These are phyloP conservation scores for Quercus tomentella DNA, from an alignment of 331 rosid genomes.

Conservation along the genomic window DNA sequence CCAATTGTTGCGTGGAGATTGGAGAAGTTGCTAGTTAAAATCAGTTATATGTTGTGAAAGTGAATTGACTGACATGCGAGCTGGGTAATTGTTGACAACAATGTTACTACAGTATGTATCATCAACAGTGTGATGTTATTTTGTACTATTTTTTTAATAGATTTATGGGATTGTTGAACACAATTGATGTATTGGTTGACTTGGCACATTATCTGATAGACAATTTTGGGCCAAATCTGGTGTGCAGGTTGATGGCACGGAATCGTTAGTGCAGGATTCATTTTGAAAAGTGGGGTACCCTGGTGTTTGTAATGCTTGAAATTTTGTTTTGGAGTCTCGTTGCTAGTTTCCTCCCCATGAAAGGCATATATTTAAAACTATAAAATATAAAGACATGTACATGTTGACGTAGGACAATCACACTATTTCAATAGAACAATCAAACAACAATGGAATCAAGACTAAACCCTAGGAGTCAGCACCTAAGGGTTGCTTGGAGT, in stretches of 20 bases:
- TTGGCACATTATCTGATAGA: conserved; percentile 4
- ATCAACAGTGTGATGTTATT: neutral
- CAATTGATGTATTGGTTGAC: neutral
- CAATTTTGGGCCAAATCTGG: conserved; percentile 3
- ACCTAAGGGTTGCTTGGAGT: no score
- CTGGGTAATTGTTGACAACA: no score
- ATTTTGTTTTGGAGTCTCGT: conserved; percentile 55
- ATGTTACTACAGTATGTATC: no score
- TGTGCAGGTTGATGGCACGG: conserved; percentile 62
- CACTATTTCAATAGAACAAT: no score
- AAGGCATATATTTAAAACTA: conserved; percentile 48
- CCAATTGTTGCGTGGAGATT: no score
- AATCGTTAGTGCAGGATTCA: conserved; percentile 55
- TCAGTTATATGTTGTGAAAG: no score
- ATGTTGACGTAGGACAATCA: no score
- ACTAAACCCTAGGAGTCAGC: no score
- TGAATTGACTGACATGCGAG: no score
- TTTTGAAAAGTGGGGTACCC: conserved; percentile 65
- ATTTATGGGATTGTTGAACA: neutral
- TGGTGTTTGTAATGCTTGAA: conserved; percentile 48
- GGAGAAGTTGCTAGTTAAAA: no score
- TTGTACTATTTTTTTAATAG: neutral
- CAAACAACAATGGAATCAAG: no score
- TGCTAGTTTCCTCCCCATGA: conserved; percentile 60
- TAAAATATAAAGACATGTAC: conserved; percentile 10